Conservation (phyloP, 2,329 filamentous ascomycete genomes). For the Alternaria longipes region DNA sequence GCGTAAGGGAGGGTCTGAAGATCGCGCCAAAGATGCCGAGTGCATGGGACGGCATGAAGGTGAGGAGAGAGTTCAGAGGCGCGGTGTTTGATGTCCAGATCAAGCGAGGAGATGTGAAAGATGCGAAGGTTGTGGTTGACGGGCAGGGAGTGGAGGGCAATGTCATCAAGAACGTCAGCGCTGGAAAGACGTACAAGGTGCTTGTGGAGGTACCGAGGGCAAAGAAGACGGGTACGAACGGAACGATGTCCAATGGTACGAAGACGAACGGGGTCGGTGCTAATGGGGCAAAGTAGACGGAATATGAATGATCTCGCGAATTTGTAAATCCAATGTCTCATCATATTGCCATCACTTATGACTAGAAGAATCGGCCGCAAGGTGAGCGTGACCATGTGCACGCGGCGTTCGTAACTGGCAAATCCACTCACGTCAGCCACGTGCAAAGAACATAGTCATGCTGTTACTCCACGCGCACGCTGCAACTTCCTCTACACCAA, state of each 20-base stretch:
- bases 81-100: conserved; percentile 61
- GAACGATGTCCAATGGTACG: conserved; percentile 3
- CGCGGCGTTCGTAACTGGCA: not conserved
- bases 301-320: not conserved
- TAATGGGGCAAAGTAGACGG: not conserved
- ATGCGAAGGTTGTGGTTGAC: conserved; percentile 54
- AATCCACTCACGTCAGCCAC: not conserved
- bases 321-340: not conserved
- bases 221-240: conserved; percentile 1
- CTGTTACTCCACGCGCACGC: conserved; percentile 54
- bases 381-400: too few relatives aligned
- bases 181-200: conserved; percentile 58
- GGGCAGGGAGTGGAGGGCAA: conserved; percentile 53
- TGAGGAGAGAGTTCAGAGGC: conserved; percentile 60
- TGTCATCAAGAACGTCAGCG: conserved; percentile 54
- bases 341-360: too few relatives aligned
- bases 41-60: conserved; percentile 60
- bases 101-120: conserved; percentile 52
- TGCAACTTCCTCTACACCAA: conserved; percentile 55
- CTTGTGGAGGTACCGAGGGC: conserved; percentile 50
- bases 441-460: conserved; percentile 19
- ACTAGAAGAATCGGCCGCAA: not conserved
- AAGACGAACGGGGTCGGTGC: not conserved
- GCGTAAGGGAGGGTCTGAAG: conserved; percentile 58
- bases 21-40: conserved; percentile 63